Percentiles rank a stretch among this genome's conserved stretches.
Conservation (phyloP, 1,284 basidiomycete species). For the Cryptococcus sp. region DNA sequence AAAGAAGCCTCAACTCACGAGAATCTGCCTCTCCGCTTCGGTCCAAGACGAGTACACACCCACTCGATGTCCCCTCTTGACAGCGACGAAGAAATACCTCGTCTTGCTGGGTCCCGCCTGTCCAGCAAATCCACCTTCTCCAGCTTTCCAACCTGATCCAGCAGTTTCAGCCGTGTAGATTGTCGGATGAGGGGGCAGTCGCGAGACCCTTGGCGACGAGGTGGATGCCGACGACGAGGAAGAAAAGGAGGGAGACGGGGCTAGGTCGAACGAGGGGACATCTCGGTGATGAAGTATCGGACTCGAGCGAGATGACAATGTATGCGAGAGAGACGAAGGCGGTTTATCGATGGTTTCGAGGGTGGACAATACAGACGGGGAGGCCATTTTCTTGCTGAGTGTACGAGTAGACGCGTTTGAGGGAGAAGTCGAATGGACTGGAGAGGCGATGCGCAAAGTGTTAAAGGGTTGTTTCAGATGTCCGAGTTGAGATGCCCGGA, state of each 20-base stretch:
- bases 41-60: slow-evolving; percentile 28
- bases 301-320: too few species aligned
- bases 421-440: neutral
- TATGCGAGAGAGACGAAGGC: neutral
- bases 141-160: neutral
- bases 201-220: slow-evolving; percentile 11
- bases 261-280: neutral
- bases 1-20: slow-evolving; percentile 16
- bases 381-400: neutral
- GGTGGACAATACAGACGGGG: neutral
- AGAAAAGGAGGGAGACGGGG: neutral
- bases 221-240: neutral
- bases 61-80: slow-evolving; percentile 18
- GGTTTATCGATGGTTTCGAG: slow-evolving; percentile 5
- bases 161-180: slow-evolving; percentile 3
- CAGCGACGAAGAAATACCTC: slow-evolving; percentile 26
- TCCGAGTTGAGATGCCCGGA: too few species aligned
- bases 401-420: neutral
- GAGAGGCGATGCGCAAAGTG: too few species aligned
- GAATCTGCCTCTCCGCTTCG: slow-evolving; percentile 24
- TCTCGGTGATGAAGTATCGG: too few species aligned
- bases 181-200: slow-evolving; percentile 17
- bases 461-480: too few species aligned
- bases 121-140: neutral
- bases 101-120: slow-evolving; percentile 3